These are phyloP conservation scores for Phytophthora ramorum DNA, from an alignment of 352 stramenopile species.

Conservation along the genomic window DNA sequence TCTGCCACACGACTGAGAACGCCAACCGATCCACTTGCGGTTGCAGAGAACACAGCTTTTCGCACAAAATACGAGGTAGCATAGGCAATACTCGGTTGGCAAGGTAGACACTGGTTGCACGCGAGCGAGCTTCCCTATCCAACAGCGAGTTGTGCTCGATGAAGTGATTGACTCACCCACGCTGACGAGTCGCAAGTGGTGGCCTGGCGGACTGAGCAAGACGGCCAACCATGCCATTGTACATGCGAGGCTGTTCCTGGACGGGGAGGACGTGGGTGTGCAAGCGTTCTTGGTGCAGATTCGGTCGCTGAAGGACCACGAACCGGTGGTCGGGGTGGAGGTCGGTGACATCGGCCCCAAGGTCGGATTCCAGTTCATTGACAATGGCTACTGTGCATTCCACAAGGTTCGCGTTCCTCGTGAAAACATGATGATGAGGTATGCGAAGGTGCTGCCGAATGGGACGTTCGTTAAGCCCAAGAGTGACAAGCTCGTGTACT, in stretches of 20 bases:
- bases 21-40: slow-evolving; percentile 96
- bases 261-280: too few species aligned
- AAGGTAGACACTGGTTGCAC: slow-evolving; percentile 97
- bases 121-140: slow-evolving; percentile 93
- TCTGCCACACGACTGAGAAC: slow-evolving; percentile 96
- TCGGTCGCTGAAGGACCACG: slow-evolving; percentile 17
- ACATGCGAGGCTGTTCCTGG: too few species aligned
- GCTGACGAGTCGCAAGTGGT: too few species aligned
- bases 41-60: slow-evolving; percentile 97
- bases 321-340: slow-evolving; percentile 10
- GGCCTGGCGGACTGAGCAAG: too few species aligned
- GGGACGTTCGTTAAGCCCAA: slow-evolving; percentile 62
- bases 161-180: too few species aligned
- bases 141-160: slow-evolving; percentile 87
- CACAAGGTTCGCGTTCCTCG: slow-evolving; percentile 21
- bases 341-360: slow-evolving; percentile 26
- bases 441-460: too few species aligned
- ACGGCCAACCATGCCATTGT: too few species aligned
- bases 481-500: slow-evolving; percentile 75
- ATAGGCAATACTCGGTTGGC: slow-evolving; percentile 96
- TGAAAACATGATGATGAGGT: slow-evolving; percentile 34
- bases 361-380: slow-evolving; percentile 5
- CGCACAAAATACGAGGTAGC: slow-evolving; percentile 96
- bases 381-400: slow-evolving; percentile 31
- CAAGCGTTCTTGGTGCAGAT: slow-evolving; percentile 28